Evolutionary conservation across 169 alveolate genomes (phyloP).

Genomic region (Eimeria necatrix): DNA sequence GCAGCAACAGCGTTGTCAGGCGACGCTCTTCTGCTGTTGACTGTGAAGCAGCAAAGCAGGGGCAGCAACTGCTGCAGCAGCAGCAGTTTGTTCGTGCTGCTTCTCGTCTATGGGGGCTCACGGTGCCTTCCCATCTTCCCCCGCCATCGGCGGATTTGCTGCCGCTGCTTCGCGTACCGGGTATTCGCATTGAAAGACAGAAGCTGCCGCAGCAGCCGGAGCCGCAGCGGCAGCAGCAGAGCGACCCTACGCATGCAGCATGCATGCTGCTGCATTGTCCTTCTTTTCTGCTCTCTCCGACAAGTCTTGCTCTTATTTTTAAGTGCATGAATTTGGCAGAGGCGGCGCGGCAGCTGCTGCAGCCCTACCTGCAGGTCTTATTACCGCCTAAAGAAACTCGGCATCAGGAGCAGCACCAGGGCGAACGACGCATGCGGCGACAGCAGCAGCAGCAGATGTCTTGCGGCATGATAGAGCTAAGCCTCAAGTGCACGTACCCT

Average conservation of each 20-base stretch:
- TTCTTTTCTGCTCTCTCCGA: conserved; percentile 47
- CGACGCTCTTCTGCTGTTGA: conserved; percentile 16
- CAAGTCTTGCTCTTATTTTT: conserved; percentile 37
- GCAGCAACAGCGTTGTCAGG: conserved; percentile 37
- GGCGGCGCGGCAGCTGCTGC: conserved; percentile 69
- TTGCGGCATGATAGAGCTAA: not conserved
- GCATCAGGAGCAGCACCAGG: conserved; percentile 19
- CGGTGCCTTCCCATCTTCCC: conserved; percentile 3
- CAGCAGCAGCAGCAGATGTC: conserved; percentile 64
- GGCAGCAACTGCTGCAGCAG: conserved; percentile 2
- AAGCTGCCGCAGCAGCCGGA: conserved; percentile 55
- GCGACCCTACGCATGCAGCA: conserved; percentile 9
- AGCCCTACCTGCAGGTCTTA: conserved; percentile 54
- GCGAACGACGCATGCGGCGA: conserved; percentile 15
- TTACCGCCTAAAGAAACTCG: not conserved
- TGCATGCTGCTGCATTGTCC: conserved; percentile 75
- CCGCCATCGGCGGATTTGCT: conserved; percentile 19
- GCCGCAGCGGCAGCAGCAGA: conserved; percentile 46
- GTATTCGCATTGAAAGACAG: conserved; percentile 61
- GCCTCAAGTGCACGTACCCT: conserved; percentile 50
- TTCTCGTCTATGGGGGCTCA: conserved; percentile 49
- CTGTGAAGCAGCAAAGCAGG: not conserved
- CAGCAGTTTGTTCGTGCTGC: conserved; percentile 70
- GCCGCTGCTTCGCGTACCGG: conserved; percentile 63
- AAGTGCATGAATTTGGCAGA: conserved; percentile 24